These are phyloP conservation scores for Aspergillus vadensis DNA, from an alignment of 2,329 filamentous ascomycete species.

Conservation along the genomic window DNA sequence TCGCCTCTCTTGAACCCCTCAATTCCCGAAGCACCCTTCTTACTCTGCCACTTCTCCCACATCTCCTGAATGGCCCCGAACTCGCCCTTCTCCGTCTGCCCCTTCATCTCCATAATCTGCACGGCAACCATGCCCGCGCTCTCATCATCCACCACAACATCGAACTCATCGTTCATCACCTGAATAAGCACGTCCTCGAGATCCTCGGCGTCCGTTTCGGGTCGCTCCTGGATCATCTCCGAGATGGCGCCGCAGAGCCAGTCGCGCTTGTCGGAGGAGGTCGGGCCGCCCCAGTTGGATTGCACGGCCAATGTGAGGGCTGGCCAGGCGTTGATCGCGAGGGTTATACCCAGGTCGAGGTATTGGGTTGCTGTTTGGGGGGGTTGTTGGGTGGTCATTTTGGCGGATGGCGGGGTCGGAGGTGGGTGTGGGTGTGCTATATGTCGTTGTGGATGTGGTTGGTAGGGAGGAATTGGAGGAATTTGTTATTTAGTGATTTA, in stretches of 20 bases:
- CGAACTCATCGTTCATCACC: slow-evolving; percentile 94
- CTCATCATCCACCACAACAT: slow-evolving; percentile 88
- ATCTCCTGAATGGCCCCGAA: slow-evolving; percentile 67
- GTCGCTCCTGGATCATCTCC: slow-evolving; percentile 68
- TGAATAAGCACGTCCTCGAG: slow-evolving; percentile 83
- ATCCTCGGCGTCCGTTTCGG: slow-evolving; percentile 72
- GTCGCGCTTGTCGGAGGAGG: slow-evolving; percentile 84
- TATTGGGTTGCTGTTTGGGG: slow-evolving; percentile 58
- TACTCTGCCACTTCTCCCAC: slow-evolving; percentile 50
- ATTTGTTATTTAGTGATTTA: neutral
- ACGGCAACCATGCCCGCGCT: slow-evolving; percentile 73
- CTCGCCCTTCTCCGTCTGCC: slow-evolving; percentile 65
- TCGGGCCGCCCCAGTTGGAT: slow-evolving; percentile 83
- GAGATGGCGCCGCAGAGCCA: slow-evolving; percentile 90
- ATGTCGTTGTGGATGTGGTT: no score
- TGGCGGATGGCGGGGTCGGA: neutral
- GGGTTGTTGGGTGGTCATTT: slow-evolving; percentile 26
- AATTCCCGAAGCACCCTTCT: slow-evolving; percentile 36
- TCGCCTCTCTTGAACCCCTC: slow-evolving; percentile 41
- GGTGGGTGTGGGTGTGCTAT: neutral
- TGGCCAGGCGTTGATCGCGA: slow-evolving; percentile 83
- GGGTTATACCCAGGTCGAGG: slow-evolving; percentile 86
- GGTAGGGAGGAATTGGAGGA: neutral
- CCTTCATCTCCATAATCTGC: slow-evolving; percentile 68
- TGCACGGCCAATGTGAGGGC: slow-evolving; percentile 83